A percentile compares a stretch with the other conserved stretches of the same genome.
Evolutionary conservation across 2,329 filamentous ascomycete species (phyloP).

Genomic region (Parascedosporium putredinis): DNA sequence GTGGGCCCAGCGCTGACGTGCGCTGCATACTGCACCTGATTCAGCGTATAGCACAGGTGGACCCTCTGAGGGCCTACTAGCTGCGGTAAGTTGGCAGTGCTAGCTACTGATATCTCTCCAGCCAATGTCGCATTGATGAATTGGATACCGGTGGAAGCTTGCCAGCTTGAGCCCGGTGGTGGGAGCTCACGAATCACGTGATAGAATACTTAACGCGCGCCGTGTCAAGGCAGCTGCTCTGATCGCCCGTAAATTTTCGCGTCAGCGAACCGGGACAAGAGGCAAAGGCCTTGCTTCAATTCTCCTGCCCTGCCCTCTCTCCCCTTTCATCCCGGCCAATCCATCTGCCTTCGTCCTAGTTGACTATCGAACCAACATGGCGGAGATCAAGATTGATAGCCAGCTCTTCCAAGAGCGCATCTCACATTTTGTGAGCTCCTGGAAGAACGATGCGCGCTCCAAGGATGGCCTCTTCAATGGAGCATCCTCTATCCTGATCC

Average conservation of each 20-base stretch:
- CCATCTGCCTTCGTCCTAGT: conserved; percentile 1
- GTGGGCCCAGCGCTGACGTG: no score
- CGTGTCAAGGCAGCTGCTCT: background rate
- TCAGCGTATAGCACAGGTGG: no score
- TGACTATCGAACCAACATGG: conserved; percentile 31
- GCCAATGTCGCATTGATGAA: no score
- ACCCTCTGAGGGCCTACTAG: no score
- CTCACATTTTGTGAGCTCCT: conserved; percentile 74
- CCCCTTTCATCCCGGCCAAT: background rate
- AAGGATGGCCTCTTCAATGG: conserved; percentile 79
- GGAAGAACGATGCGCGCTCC: conserved; percentile 91
- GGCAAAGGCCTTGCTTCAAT: no score
- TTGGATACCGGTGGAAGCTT: no score
- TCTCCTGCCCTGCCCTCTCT: background rate
- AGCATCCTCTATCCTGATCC: conserved; percentile 73
- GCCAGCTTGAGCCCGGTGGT: background rate
- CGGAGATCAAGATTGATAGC: conserved; percentile 91
- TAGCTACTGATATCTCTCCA: no score
- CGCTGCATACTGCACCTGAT: no score
- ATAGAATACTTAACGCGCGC: conserved; percentile 5
- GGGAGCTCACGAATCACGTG: conserved; percentile 4
- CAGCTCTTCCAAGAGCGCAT: conserved; percentile 89
- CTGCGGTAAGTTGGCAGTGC: no score
- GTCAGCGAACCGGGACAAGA: background rate
- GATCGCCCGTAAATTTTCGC: conserved; percentile 6